Conservation (phyloP, 805 yeast genomes). For the Candida adriatica region DNA sequence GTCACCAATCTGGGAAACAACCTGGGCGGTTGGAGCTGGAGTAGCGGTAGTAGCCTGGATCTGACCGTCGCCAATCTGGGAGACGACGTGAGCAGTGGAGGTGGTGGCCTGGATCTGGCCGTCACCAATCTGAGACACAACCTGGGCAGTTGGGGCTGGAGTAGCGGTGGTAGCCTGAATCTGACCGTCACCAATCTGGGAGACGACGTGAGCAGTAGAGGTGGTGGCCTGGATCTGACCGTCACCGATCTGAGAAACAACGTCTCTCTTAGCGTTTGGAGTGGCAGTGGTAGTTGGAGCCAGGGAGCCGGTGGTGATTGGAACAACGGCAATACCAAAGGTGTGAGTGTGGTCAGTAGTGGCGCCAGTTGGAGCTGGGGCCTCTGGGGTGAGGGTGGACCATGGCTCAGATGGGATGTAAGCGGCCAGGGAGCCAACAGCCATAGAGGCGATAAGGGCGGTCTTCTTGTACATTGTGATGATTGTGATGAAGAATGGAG, state of each 20-base stretch:
- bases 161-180: slow-evolving; percentile 27
- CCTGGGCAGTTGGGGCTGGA: slow-evolving; percentile 10
- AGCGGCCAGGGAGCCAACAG: slow-evolving; percentile 47
- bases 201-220: slow-evolving; percentile 25
- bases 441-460: slow-evolving; percentile 34
- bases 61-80: slow-evolving; percentile 56
- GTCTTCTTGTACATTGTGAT: slow-evolving; percentile 37
- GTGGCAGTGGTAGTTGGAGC: slow-evolving; percentile 22
- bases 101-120: slow-evolving; percentile 23
- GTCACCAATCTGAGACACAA: slow-evolving; percentile 19
- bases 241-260: slow-evolving; percentile 47
- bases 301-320: slow-evolving; percentile 26
- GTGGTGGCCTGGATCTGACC: slow-evolving; percentile 53
- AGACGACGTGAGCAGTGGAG: slow-evolving; percentile 28
- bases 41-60: slow-evolving; percentile 39
- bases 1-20: slow-evolving; percentile 38
- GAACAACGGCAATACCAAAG: slow-evolving; percentile 38
- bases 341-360: slow-evolving; percentile 31
- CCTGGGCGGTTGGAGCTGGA: slow-evolving; percentile 10
- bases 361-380: slow-evolving; percentile 31
- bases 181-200: slow-evolving; percentile 43
- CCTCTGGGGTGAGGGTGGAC: slow-evolving; percentile 37
- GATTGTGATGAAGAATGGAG: no score
- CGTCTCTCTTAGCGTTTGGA: slow-evolving; percentile 30
- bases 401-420: slow-evolving; percentile 54